Evolutionary conservation across 805 yeast species (phyloP).

Genomic region (Candida easanensis): DNA sequence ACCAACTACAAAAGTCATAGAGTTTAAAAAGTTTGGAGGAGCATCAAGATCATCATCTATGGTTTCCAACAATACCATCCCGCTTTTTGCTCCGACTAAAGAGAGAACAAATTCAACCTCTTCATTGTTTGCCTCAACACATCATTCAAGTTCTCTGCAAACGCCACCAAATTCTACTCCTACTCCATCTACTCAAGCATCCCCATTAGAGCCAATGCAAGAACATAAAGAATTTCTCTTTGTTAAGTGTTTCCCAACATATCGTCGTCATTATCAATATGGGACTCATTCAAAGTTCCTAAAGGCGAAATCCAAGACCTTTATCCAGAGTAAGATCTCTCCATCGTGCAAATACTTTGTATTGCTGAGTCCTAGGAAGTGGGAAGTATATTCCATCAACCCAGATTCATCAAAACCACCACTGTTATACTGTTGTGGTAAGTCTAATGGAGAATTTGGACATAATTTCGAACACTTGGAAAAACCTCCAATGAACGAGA

Average conservation of each 20-base stretch:
- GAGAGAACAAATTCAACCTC: conserved; percentile 11
- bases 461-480: conserved; percentile 39
- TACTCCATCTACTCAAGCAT: conserved; percentile 20
- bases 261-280: conserved; percentile 57
- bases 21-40: conserved; percentile 1
- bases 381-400: conserved; percentile 68
- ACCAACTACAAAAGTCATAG: conserved; percentile 1
- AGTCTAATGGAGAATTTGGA: conserved; percentile 67
- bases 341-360: conserved; percentile 65
- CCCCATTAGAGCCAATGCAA: conserved; percentile 7
- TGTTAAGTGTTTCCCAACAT: conserved; percentile 80
- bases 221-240: conserved; percentile 60
- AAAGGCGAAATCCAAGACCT: conserved; percentile 43
- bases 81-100: conserved; percentile 1
- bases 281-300: conserved; percentile 51
- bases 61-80: conserved; percentile 9
- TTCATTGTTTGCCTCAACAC: conserved; percentile 2
- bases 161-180: conserved; percentile 3
- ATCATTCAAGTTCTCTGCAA: conserved; percentile 5
- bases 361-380: conserved; percentile 60
- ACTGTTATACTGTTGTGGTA: conserved; percentile 60
- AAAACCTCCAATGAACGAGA: conserved; percentile 22
- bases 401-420: conserved; percentile 51
- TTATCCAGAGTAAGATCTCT: conserved; percentile 32
- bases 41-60: conserved; percentile 9